Base-by-base conservation (phyloP, 78 protist genomes). In the Dictyostelium brefeldianum region DNA sequence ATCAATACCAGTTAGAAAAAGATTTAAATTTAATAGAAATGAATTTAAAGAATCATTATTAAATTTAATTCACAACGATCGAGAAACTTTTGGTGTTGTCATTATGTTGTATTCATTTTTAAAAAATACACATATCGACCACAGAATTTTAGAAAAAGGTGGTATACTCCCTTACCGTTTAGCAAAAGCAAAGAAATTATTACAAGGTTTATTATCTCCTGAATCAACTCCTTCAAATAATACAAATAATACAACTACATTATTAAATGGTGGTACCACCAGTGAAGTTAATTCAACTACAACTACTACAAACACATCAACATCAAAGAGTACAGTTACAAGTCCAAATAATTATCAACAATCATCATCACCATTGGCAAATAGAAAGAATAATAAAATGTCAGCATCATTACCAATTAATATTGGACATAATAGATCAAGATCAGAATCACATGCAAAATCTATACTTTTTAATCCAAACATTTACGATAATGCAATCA, bases 131-230 rank as follows among this genome's bases (percentile, higher is more conserved):
- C n/a, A 36, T 46, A 77, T 92, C 57, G 90, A 92, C 10, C 41
- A 29, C 2, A 82, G 73, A 69, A 77, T 92, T 20, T 46, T 92
- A n/a, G 96, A 92, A 31, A 62, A 22, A 10, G 84, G 90, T 47
- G 96, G 96, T n/a, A 25, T 92, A 27, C 51, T 92, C 18, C 96
- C 96, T 18, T 92, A 92, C 3, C 54, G 90, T 20, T 43, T 92
- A 59, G 84, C 89, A 17, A 80, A 92, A 80, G 89, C 96, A 5
- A 80, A 81, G 27, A 71, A 70, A 59, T 41, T 92, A 12, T 51
- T 92, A 12, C 80, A 92, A 4, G 83, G 89, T 29, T 77, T 92
- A 20, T 77, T 87, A 36, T 87, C 92, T 50, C 92, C 92, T 15
- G 92, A 87, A 62, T 22, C 80, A 11, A 46, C 27, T 14, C 36